Evolutionary conservation across 345 rosid species (phyloP).

Genomic region (Litchi chinensis): DNA sequence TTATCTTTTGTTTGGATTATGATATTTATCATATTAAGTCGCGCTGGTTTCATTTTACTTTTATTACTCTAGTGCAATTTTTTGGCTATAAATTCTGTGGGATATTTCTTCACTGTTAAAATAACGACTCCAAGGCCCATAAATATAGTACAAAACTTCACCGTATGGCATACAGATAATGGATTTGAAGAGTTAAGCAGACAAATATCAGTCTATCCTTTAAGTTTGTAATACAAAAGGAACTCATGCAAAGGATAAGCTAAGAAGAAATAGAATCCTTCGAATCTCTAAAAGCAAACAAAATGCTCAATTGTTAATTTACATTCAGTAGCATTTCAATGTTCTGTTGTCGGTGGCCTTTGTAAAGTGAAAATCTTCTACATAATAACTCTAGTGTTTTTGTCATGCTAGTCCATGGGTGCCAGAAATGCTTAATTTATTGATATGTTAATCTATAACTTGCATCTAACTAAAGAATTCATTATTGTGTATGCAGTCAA

Average conservation of each 20-base stretch:
- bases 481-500: slow-evolving; percentile 39
- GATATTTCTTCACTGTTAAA: not conserved
- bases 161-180: not conserved
- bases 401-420: not conserved
- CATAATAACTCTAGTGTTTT: not conserved
- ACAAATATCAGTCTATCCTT: too few species aligned
- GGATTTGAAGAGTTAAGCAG: too few species aligned
- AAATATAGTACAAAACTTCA: too few species aligned
- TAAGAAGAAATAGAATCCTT: not conserved
- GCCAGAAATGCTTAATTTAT: not conserved
- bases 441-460: not conserved
- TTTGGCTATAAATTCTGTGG: not conserved
- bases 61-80: not conserved
- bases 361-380: not conserved
- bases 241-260: too few species aligned
- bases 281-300: not conserved
- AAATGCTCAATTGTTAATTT: not conserved
- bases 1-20: not conserved
- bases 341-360: not conserved
- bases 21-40: not conserved
- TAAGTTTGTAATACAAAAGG: too few species aligned
- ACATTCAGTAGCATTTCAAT: not conserved
- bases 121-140: not conserved
- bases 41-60: not conserved
- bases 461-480: not conserved